These are phyloP conservation scores for Candida dajiaensis DNA, from an alignment of 805 yeast species.

Conservation along the genomic window DNA sequence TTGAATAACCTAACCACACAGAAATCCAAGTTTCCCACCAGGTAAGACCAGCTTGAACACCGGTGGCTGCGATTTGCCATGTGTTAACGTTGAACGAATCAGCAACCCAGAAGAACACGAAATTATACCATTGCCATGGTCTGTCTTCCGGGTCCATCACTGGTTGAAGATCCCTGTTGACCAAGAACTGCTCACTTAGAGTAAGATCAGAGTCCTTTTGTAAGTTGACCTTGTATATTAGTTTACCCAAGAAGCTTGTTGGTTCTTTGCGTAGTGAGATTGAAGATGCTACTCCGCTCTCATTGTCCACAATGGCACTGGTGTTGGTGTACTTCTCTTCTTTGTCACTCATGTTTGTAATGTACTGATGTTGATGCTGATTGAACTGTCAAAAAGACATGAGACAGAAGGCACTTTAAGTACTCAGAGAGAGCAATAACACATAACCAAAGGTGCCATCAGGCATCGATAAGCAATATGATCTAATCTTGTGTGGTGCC, in stretches of 20 bases:
- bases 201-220: slow-evolving; percentile 34
- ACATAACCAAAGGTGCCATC: not conserved
- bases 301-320: slow-evolving; percentile 6
- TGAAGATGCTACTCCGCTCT: slow-evolving; percentile 7
- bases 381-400: not conserved
- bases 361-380: not conserved
- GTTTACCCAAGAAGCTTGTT: slow-evolving; percentile 1
- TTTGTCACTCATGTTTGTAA: not conserved
- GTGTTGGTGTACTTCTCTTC: not conserved
- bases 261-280: not conserved
- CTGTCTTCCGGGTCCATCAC: slow-evolving; percentile 62
- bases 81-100: slow-evolving; percentile 88
- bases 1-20: slow-evolving; percentile 77
- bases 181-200: slow-evolving; percentile 56
- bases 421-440: not conserved
- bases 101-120: slow-evolving; percentile 77
- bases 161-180: slow-evolving; percentile 73
- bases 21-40: slow-evolving; percentile 94
- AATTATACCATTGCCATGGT: slow-evolving; percentile 84
- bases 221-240: slow-evolving; percentile 12
- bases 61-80: slow-evolving; percentile 88
- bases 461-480: not conserved
- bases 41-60: slow-evolving; percentile 66
- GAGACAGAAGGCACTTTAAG: not conserved
- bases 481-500: not conserved